Evolutionary conservation across 345 rosid genomes (phyloP).

Genomic region (Litchi chinensis): DNA sequence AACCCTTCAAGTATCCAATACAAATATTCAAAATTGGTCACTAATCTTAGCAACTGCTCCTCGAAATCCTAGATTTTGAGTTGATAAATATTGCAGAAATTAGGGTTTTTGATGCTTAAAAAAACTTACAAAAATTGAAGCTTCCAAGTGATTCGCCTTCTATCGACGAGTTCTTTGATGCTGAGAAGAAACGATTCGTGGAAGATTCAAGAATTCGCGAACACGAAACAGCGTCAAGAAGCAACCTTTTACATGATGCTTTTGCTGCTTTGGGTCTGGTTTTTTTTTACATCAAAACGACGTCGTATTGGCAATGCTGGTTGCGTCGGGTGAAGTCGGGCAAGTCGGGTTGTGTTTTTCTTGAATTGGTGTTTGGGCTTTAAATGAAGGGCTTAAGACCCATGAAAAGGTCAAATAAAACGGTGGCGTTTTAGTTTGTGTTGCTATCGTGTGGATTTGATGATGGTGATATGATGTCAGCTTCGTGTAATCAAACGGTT

Average conservation of each 20-base stretch:
- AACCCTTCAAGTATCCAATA: not conserved
- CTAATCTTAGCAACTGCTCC: not conserved
- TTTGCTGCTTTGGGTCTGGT: not conserved
- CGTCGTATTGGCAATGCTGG: not conserved
- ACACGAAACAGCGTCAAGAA: not conserved
- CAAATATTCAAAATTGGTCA: not conserved
- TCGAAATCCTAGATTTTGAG: slow-evolving; percentile 1
- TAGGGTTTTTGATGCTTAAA: too few species aligned
- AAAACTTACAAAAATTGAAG: not conserved
- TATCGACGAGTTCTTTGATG: not conserved
- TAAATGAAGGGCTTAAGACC: not conserved
- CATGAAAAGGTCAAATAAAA: not conserved
- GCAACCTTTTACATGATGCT: not conserved
- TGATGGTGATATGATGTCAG: not conserved
- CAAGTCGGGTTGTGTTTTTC: not conserved
- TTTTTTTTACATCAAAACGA: not conserved
- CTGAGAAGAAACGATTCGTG: not conserved
- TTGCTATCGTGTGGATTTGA: not conserved
- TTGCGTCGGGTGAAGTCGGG: not conserved
- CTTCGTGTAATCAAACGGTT: not conserved
- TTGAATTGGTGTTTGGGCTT: not conserved
- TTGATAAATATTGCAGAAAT: not conserved
- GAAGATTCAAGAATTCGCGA: not conserved
- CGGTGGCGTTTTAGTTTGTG: not conserved
- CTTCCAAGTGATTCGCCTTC: not conserved